Conservation (phyloP, 345 rosid species). For the Arabis hirsuta region DNA sequence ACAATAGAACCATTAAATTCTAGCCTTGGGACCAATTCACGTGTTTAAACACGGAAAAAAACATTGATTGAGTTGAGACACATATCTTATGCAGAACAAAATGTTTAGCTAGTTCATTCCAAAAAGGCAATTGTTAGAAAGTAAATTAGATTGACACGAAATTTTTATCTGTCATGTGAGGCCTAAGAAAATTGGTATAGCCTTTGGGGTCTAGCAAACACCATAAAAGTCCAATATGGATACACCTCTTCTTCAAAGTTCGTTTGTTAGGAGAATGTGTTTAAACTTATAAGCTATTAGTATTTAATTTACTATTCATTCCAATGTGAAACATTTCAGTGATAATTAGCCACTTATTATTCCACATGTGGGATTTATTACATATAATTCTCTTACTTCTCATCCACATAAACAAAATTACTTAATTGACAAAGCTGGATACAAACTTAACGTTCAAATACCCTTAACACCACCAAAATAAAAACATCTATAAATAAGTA, state of each 20-base stretch:
- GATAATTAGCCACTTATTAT: background rate
- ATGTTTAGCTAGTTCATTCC: background rate
- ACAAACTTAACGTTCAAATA: constrained; percentile 16
- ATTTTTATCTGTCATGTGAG: background rate
- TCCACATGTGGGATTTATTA: background rate
- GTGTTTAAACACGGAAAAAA: background rate
- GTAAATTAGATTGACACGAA: no score
- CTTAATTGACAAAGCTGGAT: background rate
- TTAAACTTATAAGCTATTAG: background rate
- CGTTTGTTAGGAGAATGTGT: background rate
- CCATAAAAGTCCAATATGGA: no score
- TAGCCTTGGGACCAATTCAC: constrained; percentile 14
- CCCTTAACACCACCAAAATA: background rate
- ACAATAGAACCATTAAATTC: background rate
- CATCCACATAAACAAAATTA: constrained; percentile 1
- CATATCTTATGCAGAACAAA: background rate
- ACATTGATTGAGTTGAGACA: background rate
- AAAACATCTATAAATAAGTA: constrained; percentile 13
- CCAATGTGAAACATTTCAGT: no score
- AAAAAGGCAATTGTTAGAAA: no score
- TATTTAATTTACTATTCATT: no score
- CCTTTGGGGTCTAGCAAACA: background rate
- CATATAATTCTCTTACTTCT: background rate
- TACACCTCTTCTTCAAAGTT: background rate
- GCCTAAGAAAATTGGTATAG: background rate